Conservation (phyloP, 2,329 filamentous ascomycete species). For the Chalaropsis ovoidea region DNA sequence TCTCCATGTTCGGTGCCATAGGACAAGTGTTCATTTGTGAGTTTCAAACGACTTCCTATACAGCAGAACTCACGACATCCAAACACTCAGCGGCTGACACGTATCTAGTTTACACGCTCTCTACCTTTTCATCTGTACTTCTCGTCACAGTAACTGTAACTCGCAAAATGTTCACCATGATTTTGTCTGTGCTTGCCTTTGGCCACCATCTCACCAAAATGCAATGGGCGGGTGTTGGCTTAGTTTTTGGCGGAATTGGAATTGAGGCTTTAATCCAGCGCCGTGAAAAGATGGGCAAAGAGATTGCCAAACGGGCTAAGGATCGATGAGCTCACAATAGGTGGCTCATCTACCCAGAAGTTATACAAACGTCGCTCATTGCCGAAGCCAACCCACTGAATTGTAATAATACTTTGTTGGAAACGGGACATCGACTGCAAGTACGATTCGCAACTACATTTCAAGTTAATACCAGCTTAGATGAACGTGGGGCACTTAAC, state of each 20-base stretch:
- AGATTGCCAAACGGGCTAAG: constrained; percentile 45
- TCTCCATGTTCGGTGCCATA: constrained; percentile 79
- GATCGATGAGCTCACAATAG: neutral
- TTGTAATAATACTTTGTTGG: too few species aligned
- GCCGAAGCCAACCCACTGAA: too few species aligned
- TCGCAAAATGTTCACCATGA: constrained; percentile 98
- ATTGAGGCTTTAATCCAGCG: constrained; percentile 76
- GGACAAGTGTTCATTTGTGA: constrained; percentile 91
- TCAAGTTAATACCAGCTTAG: too few species aligned
- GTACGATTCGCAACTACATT: too few species aligned
- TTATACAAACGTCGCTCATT: too few species aligned
- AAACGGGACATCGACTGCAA: too few species aligned
- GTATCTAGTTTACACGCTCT: constrained; percentile 67
- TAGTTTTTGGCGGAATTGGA: constrained; percentile 93
- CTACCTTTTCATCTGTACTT: constrained; percentile 81
- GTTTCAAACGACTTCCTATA: constrained; percentile 29
- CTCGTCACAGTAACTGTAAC: constrained; percentile 96
- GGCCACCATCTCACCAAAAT: constrained; percentile 77
- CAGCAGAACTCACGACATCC: neutral
- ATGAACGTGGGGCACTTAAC: too few species aligned
- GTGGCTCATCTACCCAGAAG: too few species aligned
- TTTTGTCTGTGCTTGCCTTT: constrained; percentile 88
- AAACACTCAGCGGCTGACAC: constrained; percentile 26
- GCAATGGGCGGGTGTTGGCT: constrained; percentile 84
- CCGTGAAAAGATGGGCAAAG: constrained; percentile 74